phyloP scores from a whole-genome alignment of 129 eudicot species.

The Kitagawia praeruptora region DNA sequence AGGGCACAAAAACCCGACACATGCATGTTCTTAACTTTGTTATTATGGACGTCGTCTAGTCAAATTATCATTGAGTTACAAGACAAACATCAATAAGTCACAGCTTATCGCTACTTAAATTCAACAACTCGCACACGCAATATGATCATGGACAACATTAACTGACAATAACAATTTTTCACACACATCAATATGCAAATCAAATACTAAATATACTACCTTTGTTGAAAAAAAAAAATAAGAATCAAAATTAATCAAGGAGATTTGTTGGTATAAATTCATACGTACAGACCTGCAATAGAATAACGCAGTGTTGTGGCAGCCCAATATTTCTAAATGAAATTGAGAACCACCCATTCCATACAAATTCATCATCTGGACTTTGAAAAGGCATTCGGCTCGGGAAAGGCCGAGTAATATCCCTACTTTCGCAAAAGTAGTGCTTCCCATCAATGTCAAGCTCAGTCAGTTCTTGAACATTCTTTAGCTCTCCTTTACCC shows the following conservation, averaged over 20 bases:
- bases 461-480: slow-evolving; percentile 75
- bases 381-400: slow-evolving; percentile 52
- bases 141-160: slow-evolving; percentile 1
- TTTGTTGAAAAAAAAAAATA: neutral
- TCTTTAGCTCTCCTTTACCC: slow-evolving; percentile 86
- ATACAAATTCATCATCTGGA: slow-evolving; percentile 96
- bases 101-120: neutral
- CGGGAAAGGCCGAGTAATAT: slow-evolving; percentile 85
- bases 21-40: neutral
- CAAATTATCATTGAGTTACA: neutral
- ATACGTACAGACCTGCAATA: slow-evolving; percentile 64
- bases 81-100: neutral
- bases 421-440: slow-evolving; percentile 88
- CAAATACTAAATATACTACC: neutral
- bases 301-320: slow-evolving; percentile 68
- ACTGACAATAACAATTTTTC: neutral
- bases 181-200: neutral
- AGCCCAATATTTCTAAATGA: slow-evolving; percentile 78
- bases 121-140: neutral
- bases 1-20: neutral
- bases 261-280: slow-evolving; percentile 11
- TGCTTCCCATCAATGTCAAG: slow-evolving; percentile 92
- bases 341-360: slow-evolving; percentile 87
- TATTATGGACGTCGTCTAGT: neutral
- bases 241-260: neutral